These are phyloP conservation scores for Esteya vermicola DNA, from an alignment of 2,329 filamentous ascomycete species.

Conservation along the genomic window DNA sequence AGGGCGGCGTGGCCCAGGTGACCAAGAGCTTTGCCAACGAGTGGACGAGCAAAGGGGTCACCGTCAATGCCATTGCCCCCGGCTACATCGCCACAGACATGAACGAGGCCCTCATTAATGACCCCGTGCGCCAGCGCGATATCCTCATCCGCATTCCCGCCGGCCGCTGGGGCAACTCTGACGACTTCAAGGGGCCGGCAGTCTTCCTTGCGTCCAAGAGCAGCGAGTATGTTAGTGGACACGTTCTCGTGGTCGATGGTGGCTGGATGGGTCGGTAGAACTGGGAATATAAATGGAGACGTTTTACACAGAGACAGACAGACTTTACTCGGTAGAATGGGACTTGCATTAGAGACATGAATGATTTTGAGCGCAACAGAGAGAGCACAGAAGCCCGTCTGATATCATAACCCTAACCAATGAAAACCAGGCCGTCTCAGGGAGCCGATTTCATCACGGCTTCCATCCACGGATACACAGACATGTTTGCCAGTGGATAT, in stretches of 20 bases:
- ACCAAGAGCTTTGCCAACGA: conserved; percentile 80
- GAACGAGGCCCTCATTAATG: conserved; percentile 69
- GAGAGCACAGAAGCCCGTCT: too few relatives aligned
- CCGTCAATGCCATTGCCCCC: conserved; percentile 77
- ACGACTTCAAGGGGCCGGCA: conserved; percentile 75
- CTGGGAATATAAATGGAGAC: too few relatives aligned
- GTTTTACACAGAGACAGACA: too few relatives aligned
- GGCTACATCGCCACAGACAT: conserved; percentile 92
- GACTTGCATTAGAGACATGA: background rate
- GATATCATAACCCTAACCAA: too few relatives aligned
- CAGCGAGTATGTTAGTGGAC: conserved; percentile 71
- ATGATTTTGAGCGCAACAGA: too few relatives aligned
- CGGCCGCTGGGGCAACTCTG: conserved; percentile 66
- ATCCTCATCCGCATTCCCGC: conserved; percentile 74
- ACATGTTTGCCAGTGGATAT: conserved; percentile 43
- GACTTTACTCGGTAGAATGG: too few relatives aligned
- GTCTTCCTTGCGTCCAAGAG: conserved; percentile 65
- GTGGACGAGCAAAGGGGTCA: conserved; percentile 67
- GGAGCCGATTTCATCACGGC: conserved; percentile 27
- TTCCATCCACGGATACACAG: conserved; percentile 50
- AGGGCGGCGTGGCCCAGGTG: conserved; percentile 72
- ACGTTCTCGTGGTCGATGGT: conserved; percentile 72
- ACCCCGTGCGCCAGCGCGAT: conserved; percentile 52
- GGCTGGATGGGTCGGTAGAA: conserved; percentile 77
- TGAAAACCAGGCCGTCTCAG: too few relatives aligned